A percentile compares a stretch with the other conserved stretches of the same genome.
These are phyloP conservation scores for Wallacemonas sp. DNA, from an alignment of 208 protist species.

Conservation along the genomic window DNA sequence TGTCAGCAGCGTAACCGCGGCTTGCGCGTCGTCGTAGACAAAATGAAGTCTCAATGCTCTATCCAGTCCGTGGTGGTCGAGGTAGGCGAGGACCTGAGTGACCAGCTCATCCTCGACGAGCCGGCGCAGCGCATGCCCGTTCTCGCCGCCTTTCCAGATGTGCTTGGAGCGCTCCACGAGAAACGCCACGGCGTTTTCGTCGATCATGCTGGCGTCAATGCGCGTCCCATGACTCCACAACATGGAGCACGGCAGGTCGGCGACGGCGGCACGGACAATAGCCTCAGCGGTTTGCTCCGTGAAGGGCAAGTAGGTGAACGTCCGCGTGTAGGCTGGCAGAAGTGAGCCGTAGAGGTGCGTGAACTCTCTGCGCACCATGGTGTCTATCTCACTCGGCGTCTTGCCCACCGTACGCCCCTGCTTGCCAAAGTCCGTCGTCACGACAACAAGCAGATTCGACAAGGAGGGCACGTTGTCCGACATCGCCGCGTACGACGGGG, in stretches of 20 bases:
- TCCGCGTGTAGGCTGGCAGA: conserved; percentile 58
- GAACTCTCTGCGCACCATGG: conserved; percentile 67
- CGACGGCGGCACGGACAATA: conserved; percentile 46
- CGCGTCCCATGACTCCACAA: conserved; percentile 3
- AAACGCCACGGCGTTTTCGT: conserved; percentile 51
- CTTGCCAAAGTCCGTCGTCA: conserved; percentile 84
- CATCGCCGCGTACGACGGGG: too few species aligned
- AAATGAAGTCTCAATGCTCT: conserved; percentile 20
- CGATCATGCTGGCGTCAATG: conserved; percentile 47
- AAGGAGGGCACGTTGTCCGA: conserved; percentile 25
- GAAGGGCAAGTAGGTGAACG: conserved; percentile 59
- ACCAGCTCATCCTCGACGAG: conserved; percentile 60
- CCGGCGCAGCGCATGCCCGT: conserved; percentile 63
- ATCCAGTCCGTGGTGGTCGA: conserved; percentile 29
- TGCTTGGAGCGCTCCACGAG: conserved; percentile 41
- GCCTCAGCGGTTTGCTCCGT: conserved; percentile 38
- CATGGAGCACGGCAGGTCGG: conserved; percentile 38
- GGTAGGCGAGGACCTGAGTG: conserved; percentile 44
- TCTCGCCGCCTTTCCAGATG: conserved; percentile 59
- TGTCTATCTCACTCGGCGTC: conserved; percentile 46
- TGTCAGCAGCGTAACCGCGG: conserved; percentile 22
- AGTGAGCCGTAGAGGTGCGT: conserved; percentile 62
- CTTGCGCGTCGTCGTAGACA: conserved; percentile 17
- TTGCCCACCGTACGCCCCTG: conserved; percentile 73
- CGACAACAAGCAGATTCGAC: conserved; percentile 55